phyloP scores from a whole-genome alignment of 257 asterid species.

The Sherardia arvensis region DNA sequence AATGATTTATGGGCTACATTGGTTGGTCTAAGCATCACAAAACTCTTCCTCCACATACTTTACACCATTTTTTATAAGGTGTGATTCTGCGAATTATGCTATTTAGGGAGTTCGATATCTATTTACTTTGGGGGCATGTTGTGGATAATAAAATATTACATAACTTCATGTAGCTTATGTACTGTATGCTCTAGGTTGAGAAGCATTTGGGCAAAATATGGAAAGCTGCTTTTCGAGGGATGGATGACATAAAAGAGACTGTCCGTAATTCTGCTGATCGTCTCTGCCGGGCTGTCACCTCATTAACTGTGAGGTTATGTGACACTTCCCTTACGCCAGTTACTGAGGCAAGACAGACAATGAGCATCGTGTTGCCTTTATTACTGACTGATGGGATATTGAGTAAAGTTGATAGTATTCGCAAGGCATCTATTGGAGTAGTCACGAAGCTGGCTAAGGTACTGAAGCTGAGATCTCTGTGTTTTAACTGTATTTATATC shows the following conservation, averaged over 20 bases:
- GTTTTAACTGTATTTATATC: too few species aligned
- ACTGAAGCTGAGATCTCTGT: not conserved
- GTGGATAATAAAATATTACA: not conserved
- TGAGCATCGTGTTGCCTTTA: constrained; percentile 79
- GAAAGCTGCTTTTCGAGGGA: constrained; percentile 90
- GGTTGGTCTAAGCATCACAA: not conserved
- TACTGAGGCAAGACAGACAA: constrained; percentile 64
- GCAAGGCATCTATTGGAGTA: constrained; percentile 88
- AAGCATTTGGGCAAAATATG: constrained; percentile 77
- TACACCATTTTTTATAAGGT: not conserved
- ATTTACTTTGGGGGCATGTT: not conserved
- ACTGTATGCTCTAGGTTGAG: constrained; percentile 48
- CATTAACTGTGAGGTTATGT: constrained; percentile 79
- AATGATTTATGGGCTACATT: not conserved
- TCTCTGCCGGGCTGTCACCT: constrained; percentile 77
- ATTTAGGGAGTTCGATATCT: not conserved
- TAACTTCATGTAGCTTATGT: constrained; percentile 10
- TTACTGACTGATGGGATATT: constrained; percentile 86
- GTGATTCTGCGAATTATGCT: not conserved
- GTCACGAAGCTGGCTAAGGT: constrained; percentile 91
- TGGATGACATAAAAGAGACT: constrained; percentile 97
- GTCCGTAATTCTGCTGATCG: constrained; percentile 95
- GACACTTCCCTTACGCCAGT: constrained; percentile 84
- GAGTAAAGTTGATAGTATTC: constrained; percentile 84
- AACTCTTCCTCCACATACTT: not conserved